Evolutionary conservation across 345 rosid species (phyloP).

Genomic region (Gossypium longicalyx): DNA sequence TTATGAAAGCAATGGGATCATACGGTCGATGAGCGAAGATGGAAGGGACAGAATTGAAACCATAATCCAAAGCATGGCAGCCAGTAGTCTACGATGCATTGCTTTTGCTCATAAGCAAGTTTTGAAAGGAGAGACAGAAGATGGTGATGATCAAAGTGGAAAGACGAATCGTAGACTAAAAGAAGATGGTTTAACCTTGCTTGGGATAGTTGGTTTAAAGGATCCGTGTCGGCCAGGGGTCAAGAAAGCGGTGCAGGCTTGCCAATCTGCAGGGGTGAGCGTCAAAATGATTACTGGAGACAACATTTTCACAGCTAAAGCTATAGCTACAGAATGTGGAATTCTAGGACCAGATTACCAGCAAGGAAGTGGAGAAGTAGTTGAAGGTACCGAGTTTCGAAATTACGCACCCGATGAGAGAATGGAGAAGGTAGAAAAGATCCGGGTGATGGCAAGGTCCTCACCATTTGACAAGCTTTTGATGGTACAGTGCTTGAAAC

Average conservation of each 20-base stretch:
- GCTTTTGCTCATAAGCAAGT: slow-evolving; percentile 54
- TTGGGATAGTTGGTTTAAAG: slow-evolving; percentile 63
- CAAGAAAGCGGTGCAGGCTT: slow-evolving; percentile 48
- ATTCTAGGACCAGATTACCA: slow-evolving; percentile 37
- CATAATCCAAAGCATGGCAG: slow-evolving; percentile 51
- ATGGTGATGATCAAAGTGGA: not conserved
- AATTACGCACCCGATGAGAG: slow-evolving; percentile 45
- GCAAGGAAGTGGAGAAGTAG: slow-evolving; percentile 31
- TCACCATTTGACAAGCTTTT: slow-evolving; percentile 64
- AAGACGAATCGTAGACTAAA: slow-evolving; percentile 18
- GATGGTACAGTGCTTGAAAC: slow-evolving; percentile 59
- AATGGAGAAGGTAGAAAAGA: slow-evolving; percentile 44
- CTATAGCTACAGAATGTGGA: slow-evolving; percentile 63
- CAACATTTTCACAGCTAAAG: slow-evolving; percentile 64
- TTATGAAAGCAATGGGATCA: slow-evolving; percentile 29
- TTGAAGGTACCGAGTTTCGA: slow-evolving; percentile 51
- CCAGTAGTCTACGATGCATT: slow-evolving; percentile 56
- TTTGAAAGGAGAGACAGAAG: slow-evolving; percentile 19
- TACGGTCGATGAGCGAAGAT: slow-evolving; percentile 26
- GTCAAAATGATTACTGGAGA: slow-evolving; percentile 74
- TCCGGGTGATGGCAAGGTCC: slow-evolving; percentile 62
- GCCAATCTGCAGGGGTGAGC: slow-evolving; percentile 49
- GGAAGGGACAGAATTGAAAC: slow-evolving; percentile 29
- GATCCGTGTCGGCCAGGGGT: slow-evolving; percentile 62
- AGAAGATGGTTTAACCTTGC: slow-evolving; percentile 36